phyloP scores from a whole-genome alignment of 345 rosid species.

The Carallia brachiata region DNA sequence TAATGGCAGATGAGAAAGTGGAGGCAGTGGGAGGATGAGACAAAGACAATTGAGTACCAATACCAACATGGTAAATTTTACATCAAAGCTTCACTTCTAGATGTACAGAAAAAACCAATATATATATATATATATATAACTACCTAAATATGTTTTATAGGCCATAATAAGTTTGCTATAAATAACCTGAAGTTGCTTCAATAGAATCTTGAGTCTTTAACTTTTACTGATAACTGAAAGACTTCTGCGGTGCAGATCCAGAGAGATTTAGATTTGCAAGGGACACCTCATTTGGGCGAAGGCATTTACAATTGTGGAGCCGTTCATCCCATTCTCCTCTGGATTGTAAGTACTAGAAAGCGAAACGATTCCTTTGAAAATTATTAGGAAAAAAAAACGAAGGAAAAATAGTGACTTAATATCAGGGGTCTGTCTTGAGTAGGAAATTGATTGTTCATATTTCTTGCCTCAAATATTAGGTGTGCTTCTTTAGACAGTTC shows the following conservation, averaged over 20 bases:
- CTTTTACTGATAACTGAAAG: neutral
- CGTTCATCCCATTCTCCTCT: constrained; percentile 44
- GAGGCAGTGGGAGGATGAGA: constrained; percentile 83
- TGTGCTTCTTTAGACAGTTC: constrained; percentile 94
- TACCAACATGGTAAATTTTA: constrained; percentile 58
- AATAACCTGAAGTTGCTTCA: neutral
- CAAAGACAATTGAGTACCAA: constrained; percentile 76
- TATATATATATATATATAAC: no score
- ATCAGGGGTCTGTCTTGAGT: neutral
- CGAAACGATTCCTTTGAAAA: neutral
- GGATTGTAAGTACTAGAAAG: constrained; percentile 54
- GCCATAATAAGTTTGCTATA: no score
- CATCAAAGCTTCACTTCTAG: no score
- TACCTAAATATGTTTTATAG: no score
- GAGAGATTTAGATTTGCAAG: constrained; percentile 93
- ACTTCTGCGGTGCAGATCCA: constrained; percentile 50
- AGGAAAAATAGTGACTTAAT: no score
- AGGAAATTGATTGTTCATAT: neutral
- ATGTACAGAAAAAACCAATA: no score
- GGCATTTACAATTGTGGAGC: constrained; percentile 78
- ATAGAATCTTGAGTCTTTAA: neutral
- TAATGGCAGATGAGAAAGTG: constrained; percentile 78
- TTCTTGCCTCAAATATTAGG: constrained; percentile 36
- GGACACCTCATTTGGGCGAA: constrained; percentile 90
- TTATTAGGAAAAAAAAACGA: no score